A percentile compares a stretch with the other conserved stretches of the same genome.
Conservation (phyloP, 495 filamentous ascomycete species). For the Choiromyces venosus region DNA sequence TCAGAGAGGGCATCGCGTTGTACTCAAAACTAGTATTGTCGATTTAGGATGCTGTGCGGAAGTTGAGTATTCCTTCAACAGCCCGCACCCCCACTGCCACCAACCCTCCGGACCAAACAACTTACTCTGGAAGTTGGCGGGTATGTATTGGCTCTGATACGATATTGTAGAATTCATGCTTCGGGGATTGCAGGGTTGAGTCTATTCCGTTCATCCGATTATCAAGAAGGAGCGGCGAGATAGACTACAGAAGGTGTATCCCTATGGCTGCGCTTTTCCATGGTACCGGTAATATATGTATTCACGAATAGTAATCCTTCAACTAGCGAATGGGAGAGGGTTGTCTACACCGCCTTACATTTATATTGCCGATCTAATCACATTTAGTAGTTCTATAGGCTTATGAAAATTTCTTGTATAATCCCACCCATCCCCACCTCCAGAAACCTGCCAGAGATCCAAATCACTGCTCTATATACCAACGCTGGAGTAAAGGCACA, state of each 20-base stretch:
- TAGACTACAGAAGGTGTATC: background rate
- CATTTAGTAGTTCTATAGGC: background rate
- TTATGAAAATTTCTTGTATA: background rate
- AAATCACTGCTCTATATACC: background rate
- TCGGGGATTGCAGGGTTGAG: background rate
- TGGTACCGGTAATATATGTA: background rate
- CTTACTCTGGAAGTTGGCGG: background rate
- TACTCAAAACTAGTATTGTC: background rate
- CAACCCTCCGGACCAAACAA: background rate
- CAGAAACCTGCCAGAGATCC: background rate
- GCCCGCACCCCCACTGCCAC: background rate
- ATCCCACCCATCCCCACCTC: background rate
- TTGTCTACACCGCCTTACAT: background rate
- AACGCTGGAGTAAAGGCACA: background rate
- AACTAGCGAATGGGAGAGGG: background rate
- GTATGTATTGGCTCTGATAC: background rate
- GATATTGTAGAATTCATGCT: too few species aligned
- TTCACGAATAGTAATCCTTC: background rate
- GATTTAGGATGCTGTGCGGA: background rate
- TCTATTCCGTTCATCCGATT: background rate
- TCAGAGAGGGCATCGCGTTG: background rate
- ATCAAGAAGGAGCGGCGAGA: background rate
- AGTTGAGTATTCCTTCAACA: background rate
- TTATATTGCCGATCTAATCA: background rate
- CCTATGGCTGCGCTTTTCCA: background rate